Evolutionary conservation across 75 land plant genomes (phyloP), one percentile per base, ranked within the genome.

Genomic region (Sequoia sempervirens): DNA sequence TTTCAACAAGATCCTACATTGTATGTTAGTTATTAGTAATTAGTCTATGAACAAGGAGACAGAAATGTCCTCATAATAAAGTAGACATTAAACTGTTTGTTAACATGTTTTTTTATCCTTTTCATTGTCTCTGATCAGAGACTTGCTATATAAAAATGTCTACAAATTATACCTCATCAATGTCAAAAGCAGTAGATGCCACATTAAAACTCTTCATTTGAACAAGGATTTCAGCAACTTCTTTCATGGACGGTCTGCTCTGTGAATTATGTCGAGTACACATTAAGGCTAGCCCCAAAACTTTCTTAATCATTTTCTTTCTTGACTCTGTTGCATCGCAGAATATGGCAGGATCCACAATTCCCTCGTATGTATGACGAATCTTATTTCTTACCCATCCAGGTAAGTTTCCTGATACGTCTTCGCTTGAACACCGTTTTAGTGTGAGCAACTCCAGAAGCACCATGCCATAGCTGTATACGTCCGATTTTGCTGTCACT

Each of bases 391-490:
- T 68, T 30, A 68, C 34, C 13, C 72, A 68, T 68, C 72, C 12
- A 1, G 32, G 13, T 2, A 68, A 30, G 10, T 68, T 30, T 68
- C 34, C 11, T 2, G 2, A 28, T 2, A 68, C 72, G 2, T 10
- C 1, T 28, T 68, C 11, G 34, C 28, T 64, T 64, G 68, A 5
- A 64, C 28, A 28, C 3, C 28, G 28, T 64, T 64, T 64, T 26
- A 64, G 28, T 4, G 88, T 85, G n/a, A 85, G 45, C 17, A 87
- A 75, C 56, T 85, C 83, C 4, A 87, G 78, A 1, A 87, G 40
- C 12, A 87, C 87, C 23, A 87, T 70, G 23, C 87, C 83, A 46
- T 80, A 87, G 26, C 83, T 81, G 58, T 87, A 87, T 28, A 87
- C 87, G 34, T 87, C 87, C 14, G 64, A 80, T 61, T 86, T 80